Evolutionary conservation across 2,329 filamentous ascomycete species (phyloP).

Genomic region (Colletotrichum lupini): DNA sequence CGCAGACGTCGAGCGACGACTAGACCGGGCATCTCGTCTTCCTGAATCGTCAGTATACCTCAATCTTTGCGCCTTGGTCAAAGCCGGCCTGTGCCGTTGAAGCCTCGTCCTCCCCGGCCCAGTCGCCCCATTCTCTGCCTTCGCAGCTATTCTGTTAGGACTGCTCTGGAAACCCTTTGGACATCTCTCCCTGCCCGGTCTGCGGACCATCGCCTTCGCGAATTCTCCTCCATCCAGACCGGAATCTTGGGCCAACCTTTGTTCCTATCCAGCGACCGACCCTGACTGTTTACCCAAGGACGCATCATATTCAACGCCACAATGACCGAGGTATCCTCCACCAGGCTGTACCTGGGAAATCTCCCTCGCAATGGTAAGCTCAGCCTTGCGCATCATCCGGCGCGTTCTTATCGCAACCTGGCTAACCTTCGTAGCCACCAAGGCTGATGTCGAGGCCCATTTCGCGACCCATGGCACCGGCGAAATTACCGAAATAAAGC

Average conservation of each 20-base stretch:
- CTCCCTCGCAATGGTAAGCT: constrained; percentile 92
- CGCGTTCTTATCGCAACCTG: neutral
- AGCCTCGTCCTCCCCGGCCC: neutral
- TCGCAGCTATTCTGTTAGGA: neutral
- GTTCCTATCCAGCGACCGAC: neutral
- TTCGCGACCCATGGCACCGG: constrained; percentile 96
- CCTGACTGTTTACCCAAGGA: constrained; percentile 11
- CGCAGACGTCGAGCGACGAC: neutral
- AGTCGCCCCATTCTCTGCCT: neutral
- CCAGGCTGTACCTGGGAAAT: constrained; percentile 97
- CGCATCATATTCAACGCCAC: constrained; percentile 44
- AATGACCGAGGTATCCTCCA: constrained; percentile 92
- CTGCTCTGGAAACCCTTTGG: neutral
- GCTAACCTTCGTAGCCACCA: constrained; percentile 76
- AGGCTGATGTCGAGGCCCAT: constrained; percentile 95
- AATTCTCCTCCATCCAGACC: neutral
- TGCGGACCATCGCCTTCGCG: neutral
- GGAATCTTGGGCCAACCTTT: constrained; percentile 8
- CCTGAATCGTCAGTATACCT: neutral
- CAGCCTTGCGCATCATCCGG: constrained; percentile 29
- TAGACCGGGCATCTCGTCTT: neutral
- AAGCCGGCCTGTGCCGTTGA: neutral
- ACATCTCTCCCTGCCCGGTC: neutral
- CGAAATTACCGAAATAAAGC: constrained; percentile 98
- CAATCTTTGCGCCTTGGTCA: neutral